Evolutionary conservation across 2,329 filamentous ascomycete genomes (phyloP).

Genomic region (Diaporthe longicolla): DNA sequence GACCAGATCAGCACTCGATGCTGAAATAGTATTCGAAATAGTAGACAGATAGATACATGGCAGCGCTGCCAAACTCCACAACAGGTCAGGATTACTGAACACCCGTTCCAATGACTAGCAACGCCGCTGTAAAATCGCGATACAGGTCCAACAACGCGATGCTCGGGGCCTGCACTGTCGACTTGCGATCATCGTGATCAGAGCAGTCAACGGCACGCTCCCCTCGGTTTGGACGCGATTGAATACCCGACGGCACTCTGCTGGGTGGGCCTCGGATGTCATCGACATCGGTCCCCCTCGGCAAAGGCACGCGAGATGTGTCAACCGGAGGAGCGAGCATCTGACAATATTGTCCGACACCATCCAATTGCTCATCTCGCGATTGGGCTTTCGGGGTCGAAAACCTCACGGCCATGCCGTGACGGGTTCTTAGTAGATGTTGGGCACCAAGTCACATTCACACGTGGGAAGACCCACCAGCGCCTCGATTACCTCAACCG

Average conservation of each 20-base stretch:
- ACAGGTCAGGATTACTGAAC: neutral
- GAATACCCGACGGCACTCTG: conserved; percentile 17
- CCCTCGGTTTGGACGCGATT: too few species aligned
- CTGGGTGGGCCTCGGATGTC: neutral
- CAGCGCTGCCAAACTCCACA: neutral
- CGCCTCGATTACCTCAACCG: conserved; percentile 1
- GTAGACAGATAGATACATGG: too few species aligned
- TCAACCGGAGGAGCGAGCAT: conserved; percentile 2
- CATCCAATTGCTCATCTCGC: conserved; percentile 20
- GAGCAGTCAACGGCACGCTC: neutral
- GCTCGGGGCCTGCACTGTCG: too few species aligned
- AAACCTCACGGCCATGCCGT: conserved; percentile 7
- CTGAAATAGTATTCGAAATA: neutral
- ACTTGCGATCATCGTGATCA: neutral
- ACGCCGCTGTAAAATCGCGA: neutral
- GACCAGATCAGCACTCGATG: conserved; percentile 13
- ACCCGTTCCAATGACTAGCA: neutral
- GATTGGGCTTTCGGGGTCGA: neutral
- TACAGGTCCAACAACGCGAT: neutral
- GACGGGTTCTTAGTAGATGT: conserved; percentile 4
- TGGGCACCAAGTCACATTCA: conserved; percentile 29
- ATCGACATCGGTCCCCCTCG: neutral
- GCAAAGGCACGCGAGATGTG: neutral
- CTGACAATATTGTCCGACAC: neutral
- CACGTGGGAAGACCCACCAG: conserved; percentile 31